phyloP scores from a whole-genome alignment of 2,329 filamentous ascomycete genomes.

The Scedosporium aurantiacum region DNA sequence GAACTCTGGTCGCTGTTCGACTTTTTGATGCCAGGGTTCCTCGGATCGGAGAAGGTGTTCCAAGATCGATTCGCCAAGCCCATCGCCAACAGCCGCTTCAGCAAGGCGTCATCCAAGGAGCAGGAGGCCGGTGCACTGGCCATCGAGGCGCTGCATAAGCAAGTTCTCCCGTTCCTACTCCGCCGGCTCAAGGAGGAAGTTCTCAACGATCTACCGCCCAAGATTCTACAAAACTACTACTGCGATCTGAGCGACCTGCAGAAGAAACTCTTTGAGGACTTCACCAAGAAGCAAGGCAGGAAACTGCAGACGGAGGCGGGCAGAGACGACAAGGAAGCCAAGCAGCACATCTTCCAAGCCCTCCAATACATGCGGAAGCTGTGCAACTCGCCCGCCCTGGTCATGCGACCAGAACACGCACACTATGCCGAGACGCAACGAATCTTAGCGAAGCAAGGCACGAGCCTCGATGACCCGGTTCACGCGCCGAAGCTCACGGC shows the following conservation, averaged over 20 bases:
- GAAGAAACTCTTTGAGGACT: slow-evolving; percentile 91
- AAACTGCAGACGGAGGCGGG: slow-evolving; percentile 75
- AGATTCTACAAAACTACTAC: slow-evolving; percentile 99
- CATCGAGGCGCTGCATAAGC: slow-evolving; percentile 97
- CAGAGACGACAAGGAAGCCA: slow-evolving; percentile 79
- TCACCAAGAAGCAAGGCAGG: slow-evolving; percentile 85
- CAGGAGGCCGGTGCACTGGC: slow-evolving; percentile 93
- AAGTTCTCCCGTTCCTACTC: slow-evolving; percentile 90
- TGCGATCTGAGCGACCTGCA: slow-evolving; percentile 94
- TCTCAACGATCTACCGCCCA: slow-evolving; percentile 86
- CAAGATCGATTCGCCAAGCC: slow-evolving; percentile 90
- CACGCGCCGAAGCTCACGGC: slow-evolving; percentile 92
- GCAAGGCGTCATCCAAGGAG: slow-evolving; percentile 95
- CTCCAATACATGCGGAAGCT: slow-evolving; percentile 99
- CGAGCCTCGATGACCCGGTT: slow-evolving; percentile 68
- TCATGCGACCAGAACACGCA: slow-evolving; percentile 88
- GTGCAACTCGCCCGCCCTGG: slow-evolving; percentile 92
- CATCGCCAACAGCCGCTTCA: slow-evolving; percentile 86
- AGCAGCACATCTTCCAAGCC: slow-evolving; percentile 98
- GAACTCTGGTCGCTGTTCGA: slow-evolving; percentile 98
- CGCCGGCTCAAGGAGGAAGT: slow-evolving; percentile 97
- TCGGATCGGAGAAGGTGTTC: slow-evolving; percentile 92
- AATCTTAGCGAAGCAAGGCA: slow-evolving; percentile 66
- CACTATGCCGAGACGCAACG: slow-evolving; percentile 81
- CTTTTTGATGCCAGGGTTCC: slow-evolving; percentile 96